Percentiles rank a stretch among this genome's conserved stretches.
phyloP scores from a whole-genome alignment of 345 rosid species.

The Eucalyptus dawsonii region DNA sequence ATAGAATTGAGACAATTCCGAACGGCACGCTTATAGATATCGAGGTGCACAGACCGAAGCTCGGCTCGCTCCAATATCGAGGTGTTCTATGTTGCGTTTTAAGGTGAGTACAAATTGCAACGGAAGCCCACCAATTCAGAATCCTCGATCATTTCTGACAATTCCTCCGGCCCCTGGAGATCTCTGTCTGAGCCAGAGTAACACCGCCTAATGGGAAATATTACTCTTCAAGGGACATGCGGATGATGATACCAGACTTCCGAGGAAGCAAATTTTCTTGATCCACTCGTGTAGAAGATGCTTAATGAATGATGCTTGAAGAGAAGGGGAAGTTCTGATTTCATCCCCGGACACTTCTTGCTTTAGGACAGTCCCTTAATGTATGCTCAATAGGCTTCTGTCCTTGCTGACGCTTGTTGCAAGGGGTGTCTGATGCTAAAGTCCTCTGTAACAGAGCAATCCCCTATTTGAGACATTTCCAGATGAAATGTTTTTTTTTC shows the following conservation, averaged over 20 bases:
- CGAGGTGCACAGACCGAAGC: not conserved
- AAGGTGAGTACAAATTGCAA: not conserved
- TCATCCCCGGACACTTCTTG: not conserved
- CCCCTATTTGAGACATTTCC: not conserved
- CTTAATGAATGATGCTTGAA: not conserved
- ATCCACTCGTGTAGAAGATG: not conserved
- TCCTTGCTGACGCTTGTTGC: not conserved
- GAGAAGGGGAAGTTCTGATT: not conserved
- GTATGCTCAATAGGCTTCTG: not conserved
- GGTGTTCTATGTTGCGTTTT: not conserved
- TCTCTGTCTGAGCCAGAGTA: not conserved
- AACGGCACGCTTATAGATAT: not conserved
- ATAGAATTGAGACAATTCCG: not conserved
- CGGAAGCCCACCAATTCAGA: too few relatives aligned
- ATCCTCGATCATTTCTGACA: too few relatives aligned
- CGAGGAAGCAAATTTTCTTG: not conserved
- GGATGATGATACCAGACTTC: not conserved
- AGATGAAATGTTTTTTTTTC: not conserved
- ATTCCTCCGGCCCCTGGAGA: not conserved
- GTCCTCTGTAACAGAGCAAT: not conserved
- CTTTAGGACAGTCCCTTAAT: not conserved
- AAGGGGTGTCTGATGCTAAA: not conserved
- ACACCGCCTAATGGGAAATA: not conserved
- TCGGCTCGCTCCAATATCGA: not conserved
- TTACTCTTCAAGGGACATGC: not conserved